These are phyloP conservation scores for Rhodotorula taiwanensis DNA, from an alignment of 768 basidiomycete genomes.

Conservation along the genomic window DNA sequence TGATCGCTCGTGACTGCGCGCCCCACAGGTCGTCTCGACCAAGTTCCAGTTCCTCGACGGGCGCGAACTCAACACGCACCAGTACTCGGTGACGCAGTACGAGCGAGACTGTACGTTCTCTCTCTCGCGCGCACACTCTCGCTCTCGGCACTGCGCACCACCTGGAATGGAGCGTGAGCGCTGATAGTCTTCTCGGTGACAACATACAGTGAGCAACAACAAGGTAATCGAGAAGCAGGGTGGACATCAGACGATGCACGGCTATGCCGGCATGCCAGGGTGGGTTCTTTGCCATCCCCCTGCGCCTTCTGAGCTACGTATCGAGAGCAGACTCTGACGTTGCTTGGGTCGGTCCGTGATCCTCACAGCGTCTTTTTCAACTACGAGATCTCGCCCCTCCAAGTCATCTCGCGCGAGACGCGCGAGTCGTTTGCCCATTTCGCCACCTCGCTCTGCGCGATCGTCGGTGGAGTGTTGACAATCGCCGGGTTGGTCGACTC, in stretches of 20 bases:
- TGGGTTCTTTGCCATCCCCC: slow-evolving; percentile 13
- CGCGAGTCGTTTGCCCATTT: slow-evolving; percentile 97
- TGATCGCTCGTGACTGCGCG: neutral
- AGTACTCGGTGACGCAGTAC: slow-evolving; percentile 93
- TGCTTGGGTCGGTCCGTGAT: neutral
- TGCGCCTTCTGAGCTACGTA: too few species aligned
- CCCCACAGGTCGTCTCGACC: slow-evolving; percentile 69
- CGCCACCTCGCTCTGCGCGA: slow-evolving; percentile 71
- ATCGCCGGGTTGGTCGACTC: slow-evolving; percentile 78
- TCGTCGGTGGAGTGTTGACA: slow-evolving; percentile 93
- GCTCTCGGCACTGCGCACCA: too few species aligned
- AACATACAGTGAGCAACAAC: slow-evolving; percentile 52
- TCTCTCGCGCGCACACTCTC: slow-evolving; percentile 43
- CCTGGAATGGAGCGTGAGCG: too few species aligned
- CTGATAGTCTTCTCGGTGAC: too few species aligned
- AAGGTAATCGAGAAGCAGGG: slow-evolving; percentile 43
- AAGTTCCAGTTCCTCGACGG: slow-evolving; percentile 79
- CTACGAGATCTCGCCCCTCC: slow-evolving; percentile 91
- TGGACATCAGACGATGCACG: slow-evolving; percentile 58
- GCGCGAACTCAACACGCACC: slow-evolving; percentile 76
- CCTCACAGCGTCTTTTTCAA: slow-evolving; percentile 72
- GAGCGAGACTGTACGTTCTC: slow-evolving; percentile 73
- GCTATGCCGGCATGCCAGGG: slow-evolving; percentile 64
- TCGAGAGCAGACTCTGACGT: neutral
- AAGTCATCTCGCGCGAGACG: slow-evolving; percentile 81